Conservation (phyloP, 805 yeast species). For the Komagataella pseudopastoris region DNA sequence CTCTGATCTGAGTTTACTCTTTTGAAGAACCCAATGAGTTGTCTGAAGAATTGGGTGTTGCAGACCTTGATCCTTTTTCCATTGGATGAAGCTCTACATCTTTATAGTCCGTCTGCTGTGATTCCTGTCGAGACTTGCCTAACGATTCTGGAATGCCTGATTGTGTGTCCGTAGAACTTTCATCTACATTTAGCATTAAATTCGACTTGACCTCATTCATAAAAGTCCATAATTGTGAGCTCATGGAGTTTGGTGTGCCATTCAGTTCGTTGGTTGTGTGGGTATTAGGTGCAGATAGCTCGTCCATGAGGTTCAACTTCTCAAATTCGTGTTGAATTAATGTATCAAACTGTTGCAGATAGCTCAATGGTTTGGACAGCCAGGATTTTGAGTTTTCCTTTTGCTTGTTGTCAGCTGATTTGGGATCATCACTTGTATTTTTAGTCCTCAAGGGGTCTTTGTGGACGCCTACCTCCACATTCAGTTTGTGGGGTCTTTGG, state of each 20-base stretch:
- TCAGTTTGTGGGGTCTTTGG: neutral
- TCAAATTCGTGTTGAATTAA: conserved; percentile 56
- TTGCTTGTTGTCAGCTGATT: conserved; percentile 2
- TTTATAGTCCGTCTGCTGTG: neutral
- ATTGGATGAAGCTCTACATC: neutral
- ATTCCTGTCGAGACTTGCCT: neutral
- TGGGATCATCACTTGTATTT: neutral
- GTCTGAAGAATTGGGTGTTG: neutral
- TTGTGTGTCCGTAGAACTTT: neutral
- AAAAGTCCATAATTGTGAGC: conserved; percentile 33
- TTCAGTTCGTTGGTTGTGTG: conserved; percentile 3
- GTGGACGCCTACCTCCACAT: neutral
- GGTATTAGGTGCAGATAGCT: neutral
- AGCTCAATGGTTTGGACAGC: conserved; percentile 39
- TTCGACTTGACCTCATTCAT: conserved; percentile 32
- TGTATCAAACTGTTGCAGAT: conserved; percentile 57
- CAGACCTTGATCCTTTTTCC: neutral
- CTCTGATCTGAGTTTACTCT: neutral
- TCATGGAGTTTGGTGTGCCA: conserved; percentile 22
- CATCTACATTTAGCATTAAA: conserved; percentile 7
- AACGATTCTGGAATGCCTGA: neutral
- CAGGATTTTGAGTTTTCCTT: conserved; percentile 14
- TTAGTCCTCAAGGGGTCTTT: neutral
- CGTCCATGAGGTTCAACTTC: conserved; percentile 21
- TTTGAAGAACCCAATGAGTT: neutral